phyloP scores from a whole-genome alignment of 495 filamentous ascomycete species.

The Aspergillus panamensis region DNA sequence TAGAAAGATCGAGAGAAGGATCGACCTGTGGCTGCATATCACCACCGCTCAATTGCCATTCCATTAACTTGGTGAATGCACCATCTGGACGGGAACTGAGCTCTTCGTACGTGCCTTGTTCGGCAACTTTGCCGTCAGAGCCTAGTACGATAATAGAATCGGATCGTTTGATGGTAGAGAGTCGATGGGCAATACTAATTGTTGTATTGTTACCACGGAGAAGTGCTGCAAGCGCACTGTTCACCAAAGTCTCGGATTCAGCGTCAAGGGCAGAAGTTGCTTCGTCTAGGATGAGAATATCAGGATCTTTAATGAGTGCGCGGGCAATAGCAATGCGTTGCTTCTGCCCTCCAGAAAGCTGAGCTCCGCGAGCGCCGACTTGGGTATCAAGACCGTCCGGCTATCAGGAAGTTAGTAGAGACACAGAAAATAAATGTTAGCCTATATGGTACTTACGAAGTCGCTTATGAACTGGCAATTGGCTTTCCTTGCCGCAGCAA shows the following conservation, averaged over 20 bases:
- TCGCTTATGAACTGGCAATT: conserved; percentile 96
- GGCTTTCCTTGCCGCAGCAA: conserved; percentile 84
- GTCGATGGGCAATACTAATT: conserved; percentile 91
- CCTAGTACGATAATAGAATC: conserved; percentile 89
- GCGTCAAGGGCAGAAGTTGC: conserved; percentile 91
- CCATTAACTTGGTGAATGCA: conserved; percentile 92
- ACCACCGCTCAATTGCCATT: conserved; percentile 95
- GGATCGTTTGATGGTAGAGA: conserved; percentile 92
- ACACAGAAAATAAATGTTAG: neutral
- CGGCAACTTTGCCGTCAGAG: conserved; percentile 80
- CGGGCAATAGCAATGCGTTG: conserved; percentile 96
- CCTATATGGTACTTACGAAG: conserved; percentile 54
- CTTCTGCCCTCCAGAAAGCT: conserved; percentile 94
- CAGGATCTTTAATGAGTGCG: conserved; percentile 90
- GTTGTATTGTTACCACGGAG: conserved; percentile 87
- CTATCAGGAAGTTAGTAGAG: conserved; percentile 29
- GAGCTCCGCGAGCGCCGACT: conserved; percentile 87
- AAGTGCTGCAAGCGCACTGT: conserved; percentile 75
- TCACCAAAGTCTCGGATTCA: conserved; percentile 96
- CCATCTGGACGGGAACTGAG: conserved; percentile 68
- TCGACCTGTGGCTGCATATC: conserved; percentile 42
- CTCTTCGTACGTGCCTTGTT: conserved; percentile 78
- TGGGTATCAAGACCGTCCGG: conserved; percentile 93
- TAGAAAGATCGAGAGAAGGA: conserved; percentile 21
- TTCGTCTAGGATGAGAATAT: conserved; percentile 95